These are phyloP conservation scores for Diaporthe longicolla DNA, from an alignment of 2,329 filamentous ascomycete species.

Conservation along the genomic window DNA sequence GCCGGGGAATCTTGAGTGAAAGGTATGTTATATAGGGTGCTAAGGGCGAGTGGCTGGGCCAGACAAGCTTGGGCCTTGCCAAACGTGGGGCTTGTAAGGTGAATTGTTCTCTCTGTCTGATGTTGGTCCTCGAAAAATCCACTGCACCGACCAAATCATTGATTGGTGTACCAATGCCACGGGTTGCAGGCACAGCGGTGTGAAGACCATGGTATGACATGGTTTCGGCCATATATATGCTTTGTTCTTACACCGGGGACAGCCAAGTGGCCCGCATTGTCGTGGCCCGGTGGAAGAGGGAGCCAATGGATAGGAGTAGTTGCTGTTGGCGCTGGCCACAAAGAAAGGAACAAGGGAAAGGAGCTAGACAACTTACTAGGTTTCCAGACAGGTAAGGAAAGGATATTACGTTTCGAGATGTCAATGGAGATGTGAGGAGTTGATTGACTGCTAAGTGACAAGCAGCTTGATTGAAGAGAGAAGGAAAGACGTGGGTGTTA, in stretches of 20 bases:
- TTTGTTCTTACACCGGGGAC: not conserved
- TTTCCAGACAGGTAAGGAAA: conserved; percentile 16
- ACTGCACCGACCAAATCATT: not conserved
- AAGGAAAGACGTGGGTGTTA: conserved; percentile 5
- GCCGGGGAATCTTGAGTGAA: not conserved
- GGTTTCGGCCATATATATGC: not conserved
- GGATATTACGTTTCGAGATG: not conserved
- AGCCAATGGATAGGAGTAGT: not conserved
- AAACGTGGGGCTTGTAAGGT: not conserved
- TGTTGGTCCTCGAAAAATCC: not conserved
- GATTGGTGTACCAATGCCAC: conserved; percentile 20
- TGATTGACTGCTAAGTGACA: conserved; percentile 18
- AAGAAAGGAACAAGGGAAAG: not conserved
- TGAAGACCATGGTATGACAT: not conserved
- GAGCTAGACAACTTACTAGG: conserved; percentile 9
- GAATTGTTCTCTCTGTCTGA: conserved; percentile 40
- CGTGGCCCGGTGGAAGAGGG: not conserved
- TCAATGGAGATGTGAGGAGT: not conserved
- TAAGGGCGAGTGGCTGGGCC: not conserved
- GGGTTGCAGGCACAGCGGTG: not conserved
- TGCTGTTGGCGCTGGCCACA: not conserved
- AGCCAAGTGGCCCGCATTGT: not conserved
- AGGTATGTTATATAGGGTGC: not conserved
- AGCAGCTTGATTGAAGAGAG: conserved; percentile 28
- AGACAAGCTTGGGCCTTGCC: conserved; percentile 12